Base-by-base conservation (phyloP, 352 stramenopile species). In the Thraustochytrium striatum region DNA sequence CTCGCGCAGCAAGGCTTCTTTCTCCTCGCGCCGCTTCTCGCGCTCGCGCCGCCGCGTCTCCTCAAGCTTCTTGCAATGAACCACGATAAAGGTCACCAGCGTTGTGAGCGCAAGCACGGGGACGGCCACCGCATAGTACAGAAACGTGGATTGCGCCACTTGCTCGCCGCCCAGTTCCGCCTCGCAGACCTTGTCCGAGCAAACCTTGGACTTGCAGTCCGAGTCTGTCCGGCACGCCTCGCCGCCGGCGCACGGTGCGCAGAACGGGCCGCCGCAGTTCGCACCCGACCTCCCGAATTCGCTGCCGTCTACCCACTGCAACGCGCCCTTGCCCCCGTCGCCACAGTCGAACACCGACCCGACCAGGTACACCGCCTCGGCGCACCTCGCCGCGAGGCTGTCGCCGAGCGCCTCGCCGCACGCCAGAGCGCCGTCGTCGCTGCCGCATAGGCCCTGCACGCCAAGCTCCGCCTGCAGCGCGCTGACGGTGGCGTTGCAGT, bases 181-280 rank as follows among this genome's bases (percentile, higher is more conserved):
- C 30, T 38, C 61, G 65, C 65, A 75, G 19, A 58, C 19, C 0
- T 9, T 19, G 2, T 75, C 32, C 35, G 43, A 25, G 32, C 65
- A 75, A 5, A 41, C 5, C 21, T 7, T 36, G 7, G 44, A 21
- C 21, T 58, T n/a, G 50, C 65, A 75, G 65, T 75, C 65, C 16
- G 32, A 72, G 44, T 61, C 65, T 7, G 41, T 30, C 11, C 52
- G 44, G 2, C 65, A 75, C 35, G 1, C 32, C 11, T 41, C 13
- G 21, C 50, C 65, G n/a, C 43, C 16, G 35, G 7, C 21, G 39
- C 65, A 75, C 30, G 7, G 1, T 5, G 30, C n/a, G 30, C 65
- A 75, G 25, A 58, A 75, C 1, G 65, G 65, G 35, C 65, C 65
- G 9, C 65, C 65, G 36, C 65, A 75, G 32, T 75, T 43, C 25